Percentiles rank a stretch among this genome's conserved stretches.
These are phyloP conservation scores for Tetracladium maxilliforme DNA, from an alignment of 2,329 filamentous ascomycete genomes.

Conservation along the genomic window DNA sequence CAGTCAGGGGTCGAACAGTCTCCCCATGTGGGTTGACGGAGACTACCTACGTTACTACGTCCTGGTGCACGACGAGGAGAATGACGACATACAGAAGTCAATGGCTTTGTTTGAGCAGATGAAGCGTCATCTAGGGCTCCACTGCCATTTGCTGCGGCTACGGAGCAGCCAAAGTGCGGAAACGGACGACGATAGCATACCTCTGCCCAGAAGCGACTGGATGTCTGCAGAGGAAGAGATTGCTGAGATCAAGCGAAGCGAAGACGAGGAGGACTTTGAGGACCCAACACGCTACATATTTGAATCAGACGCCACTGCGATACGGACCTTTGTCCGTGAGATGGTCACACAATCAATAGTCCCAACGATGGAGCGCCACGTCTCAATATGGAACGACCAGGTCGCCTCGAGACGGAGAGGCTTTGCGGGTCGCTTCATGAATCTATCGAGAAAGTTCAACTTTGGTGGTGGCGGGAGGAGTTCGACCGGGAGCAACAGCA, in stretches of 20 bases:
- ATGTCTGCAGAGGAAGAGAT: conserved; percentile 77
- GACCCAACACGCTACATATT: conserved; percentile 69
- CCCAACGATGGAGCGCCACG: conserved; percentile 87
- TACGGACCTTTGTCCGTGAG: conserved; percentile 81
- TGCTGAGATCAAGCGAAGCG: conserved; percentile 52
- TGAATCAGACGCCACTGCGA: conserved; percentile 79
- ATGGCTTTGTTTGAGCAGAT: conserved; percentile 92
- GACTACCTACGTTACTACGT: conserved; percentile 96
- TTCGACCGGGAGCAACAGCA: conserved; percentile 25
- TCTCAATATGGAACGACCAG: conserved; percentile 93
- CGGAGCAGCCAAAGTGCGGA: conserved; percentile 74
- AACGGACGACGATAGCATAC: conserved; percentile 81
- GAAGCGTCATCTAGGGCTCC: conserved; percentile 94
- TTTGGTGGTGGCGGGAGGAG: conserved; percentile 45
- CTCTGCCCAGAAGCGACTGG: conserved; percentile 75
- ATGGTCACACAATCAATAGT: conserved; percentile 91
- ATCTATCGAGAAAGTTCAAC: conserved; percentile 78
- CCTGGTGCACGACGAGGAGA: conserved; percentile 89
- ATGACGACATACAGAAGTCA: conserved; percentile 80
- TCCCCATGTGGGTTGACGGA: conserved; percentile 78
- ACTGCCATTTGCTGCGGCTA: conserved; percentile 82
- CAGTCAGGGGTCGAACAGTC: conserved; percentile 55
- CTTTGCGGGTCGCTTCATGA: conserved; percentile 86
- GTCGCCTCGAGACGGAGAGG: conserved; percentile 82
- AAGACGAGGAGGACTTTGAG: conserved; percentile 55